Conservation (phyloP, 116 monocot genomes). For the Trichopus zeylanicus region DNA sequence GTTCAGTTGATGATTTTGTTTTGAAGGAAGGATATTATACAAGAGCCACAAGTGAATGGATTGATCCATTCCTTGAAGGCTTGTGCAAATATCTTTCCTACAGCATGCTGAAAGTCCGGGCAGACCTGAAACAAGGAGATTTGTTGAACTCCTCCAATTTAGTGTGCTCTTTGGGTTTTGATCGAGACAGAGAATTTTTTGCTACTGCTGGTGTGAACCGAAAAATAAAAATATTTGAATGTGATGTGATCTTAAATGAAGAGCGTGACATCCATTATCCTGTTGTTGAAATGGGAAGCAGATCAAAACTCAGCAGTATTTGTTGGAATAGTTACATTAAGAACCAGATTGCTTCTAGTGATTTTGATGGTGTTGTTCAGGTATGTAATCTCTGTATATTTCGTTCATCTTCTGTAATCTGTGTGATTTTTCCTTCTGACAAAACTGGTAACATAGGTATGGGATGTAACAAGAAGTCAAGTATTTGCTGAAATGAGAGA, state of each 20-base stretch:
- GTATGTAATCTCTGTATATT: constrained; percentile 18
- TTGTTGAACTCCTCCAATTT: constrained; percentile 38
- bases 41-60: constrained; percentile 20
- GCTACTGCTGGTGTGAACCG: constrained; percentile 68
- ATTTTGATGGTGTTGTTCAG: constrained; percentile 94
- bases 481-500: constrained; percentile 39
- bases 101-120: constrained; percentile 57
- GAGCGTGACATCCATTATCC: constrained; percentile 87
- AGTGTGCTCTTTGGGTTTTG: constrained; percentile 41
- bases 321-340: constrained; percentile 95
- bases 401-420: background rate
- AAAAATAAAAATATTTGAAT: constrained; percentile 94
- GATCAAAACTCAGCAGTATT: constrained; percentile 80
- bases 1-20: constrained; percentile 43
- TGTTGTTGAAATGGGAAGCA: constrained; percentile 77
- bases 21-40: constrained; percentile 14
- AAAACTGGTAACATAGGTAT: constrained; percentile 26
- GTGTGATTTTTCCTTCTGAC: background rate
- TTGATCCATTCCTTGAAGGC: constrained; percentile 45
- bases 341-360: constrained; percentile 96
- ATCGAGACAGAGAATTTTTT: constrained; percentile 45
- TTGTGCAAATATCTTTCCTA: constrained; percentile 51
- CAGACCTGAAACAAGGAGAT: constrained; percentile 45
- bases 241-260: constrained; percentile 59
- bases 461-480: constrained; percentile 45